A percentile compares a stretch with the other conserved stretches of the same genome.
Conservation (phyloP, 805 yeast species). For the Komagataella pseudopastoris region DNA sequence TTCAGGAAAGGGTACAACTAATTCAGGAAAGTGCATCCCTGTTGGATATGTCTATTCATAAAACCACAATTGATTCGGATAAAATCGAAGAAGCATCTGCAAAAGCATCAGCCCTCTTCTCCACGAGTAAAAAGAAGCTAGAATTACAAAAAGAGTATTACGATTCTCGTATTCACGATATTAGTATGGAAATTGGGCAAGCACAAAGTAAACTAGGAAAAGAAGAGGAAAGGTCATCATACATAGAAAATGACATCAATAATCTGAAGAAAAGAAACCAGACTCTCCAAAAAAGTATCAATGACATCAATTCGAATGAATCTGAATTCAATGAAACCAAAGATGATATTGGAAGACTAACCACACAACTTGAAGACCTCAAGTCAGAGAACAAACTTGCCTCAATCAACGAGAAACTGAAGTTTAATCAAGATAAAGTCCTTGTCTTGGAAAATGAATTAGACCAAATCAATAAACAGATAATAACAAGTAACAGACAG, state of each 20-base stretch:
- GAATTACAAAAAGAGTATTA: neutral
- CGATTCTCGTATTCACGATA: neutral
- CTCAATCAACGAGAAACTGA: constrained; percentile 20
- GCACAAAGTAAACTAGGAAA: neutral
- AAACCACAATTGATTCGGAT: neutral
- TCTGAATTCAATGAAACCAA: constrained; percentile 33
- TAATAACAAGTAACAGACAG: constrained; percentile 39
- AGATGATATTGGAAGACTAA: constrained; percentile 24
- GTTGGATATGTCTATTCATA: neutral
- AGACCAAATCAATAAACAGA: constrained; percentile 38
- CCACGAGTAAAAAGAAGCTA: neutral
- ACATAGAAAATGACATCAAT: constrained; percentile 25
- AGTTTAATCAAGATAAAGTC: constrained; percentile 22
- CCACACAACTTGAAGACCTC: constrained; percentile 17
- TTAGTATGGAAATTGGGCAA: neutral
- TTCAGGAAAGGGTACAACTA: constrained; percentile 4
- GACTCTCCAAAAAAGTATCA: constrained; percentile 23
- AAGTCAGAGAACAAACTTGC: constrained; percentile 16
- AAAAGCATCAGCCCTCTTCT: neutral
- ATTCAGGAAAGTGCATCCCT: neutral
- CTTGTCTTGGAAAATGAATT: constrained; percentile 25
- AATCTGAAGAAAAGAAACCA: constrained; percentile 20
- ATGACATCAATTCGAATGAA: constrained; percentile 25
- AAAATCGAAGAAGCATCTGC: neutral
- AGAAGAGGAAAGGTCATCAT: constrained; percentile 8